Evolutionary conservation across 805 yeast species (phyloP), one percentile per base, ranked within the genome.

Genomic region (Wickerhamiella allomyrinae): DNA sequence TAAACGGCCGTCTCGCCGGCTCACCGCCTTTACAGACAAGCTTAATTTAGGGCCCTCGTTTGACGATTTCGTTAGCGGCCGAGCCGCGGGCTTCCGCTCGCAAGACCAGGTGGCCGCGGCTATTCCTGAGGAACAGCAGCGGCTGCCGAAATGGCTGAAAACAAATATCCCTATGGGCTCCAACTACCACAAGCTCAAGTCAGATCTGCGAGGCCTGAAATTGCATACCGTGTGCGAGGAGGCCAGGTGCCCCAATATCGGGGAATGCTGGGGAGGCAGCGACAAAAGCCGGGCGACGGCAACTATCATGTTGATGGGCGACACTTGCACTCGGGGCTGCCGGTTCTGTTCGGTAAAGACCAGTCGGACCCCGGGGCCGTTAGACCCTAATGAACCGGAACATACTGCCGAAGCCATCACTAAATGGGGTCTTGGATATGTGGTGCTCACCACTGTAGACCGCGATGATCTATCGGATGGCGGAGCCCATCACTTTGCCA

Each of bases 221-320:
- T 67, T 91, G 40, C 80, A 95, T 29, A 91, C 99, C 0, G 99
- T 91, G 23, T 91, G 99, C 63, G 97, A 91, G 62, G 98, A 91
- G 57, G 98, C 98, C 4, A 79, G 91, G 57, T 91, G 99, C 63
- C 99, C 99, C n/a, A 91, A 91, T 60, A 91, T 91, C 48, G 95
- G 97, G 41, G 99, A 91, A 60, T 91, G 99, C 63, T 91, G 99
- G 99, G 97, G 98, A 43, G 98, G 98, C 23, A 75, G 78, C 54
- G 77, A 72, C 53, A 73, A 87, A 59, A 75, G 89, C 6, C 89
- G 85, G 49, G 96, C 98, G 3, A 85, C 95, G 7, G 95, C 95
- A 5, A 91, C 99, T 2, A 91, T 91, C 52, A 91, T 91, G 99
- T 68, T 91, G 45, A 71, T 91, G 73, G 99, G 99, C 47, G 99